These are phyloP conservation scores for Psilocybe azurescens DNA, from an alignment of 768 basidiomycete species.

Conservation along the genomic window DNA sequence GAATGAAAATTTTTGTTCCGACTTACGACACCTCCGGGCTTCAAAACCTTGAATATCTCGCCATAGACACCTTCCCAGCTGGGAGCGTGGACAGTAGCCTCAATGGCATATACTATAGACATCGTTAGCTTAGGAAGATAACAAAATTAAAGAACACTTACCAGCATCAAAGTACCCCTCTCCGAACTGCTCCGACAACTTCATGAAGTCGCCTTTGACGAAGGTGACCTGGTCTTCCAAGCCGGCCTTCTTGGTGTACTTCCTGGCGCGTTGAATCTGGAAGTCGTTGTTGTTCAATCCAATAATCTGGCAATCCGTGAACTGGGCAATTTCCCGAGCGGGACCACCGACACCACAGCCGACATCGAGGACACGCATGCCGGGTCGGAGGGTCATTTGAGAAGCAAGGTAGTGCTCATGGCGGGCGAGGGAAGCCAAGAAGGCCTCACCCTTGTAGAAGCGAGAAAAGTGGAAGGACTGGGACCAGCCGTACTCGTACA, in stretches of 20 bases:
- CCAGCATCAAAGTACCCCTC: slow-evolving; percentile 95
- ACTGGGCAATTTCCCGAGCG: slow-evolving; percentile 92
- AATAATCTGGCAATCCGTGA: slow-evolving; percentile 82
- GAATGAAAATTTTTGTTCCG: slow-evolving; percentile 20
- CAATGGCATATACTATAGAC: slow-evolving; percentile 87
- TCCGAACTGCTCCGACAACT: slow-evolving; percentile 88
- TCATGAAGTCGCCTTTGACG: slow-evolving; percentile 97
- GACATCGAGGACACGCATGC: slow-evolving; percentile 97
- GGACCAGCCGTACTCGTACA: slow-evolving; percentile 95
- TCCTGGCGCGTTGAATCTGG: slow-evolving; percentile 86
- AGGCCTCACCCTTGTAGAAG: slow-evolving; percentile 91
- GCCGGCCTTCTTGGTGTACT: slow-evolving; percentile 79
- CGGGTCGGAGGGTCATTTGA: slow-evolving; percentile 82
- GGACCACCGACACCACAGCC: slow-evolving; percentile 99
- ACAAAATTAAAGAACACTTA: slow-evolving; percentile 37
- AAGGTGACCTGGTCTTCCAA: slow-evolving; percentile 81
- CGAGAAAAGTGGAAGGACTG: slow-evolving; percentile 96
- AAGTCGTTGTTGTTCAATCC: slow-evolving; percentile 97
- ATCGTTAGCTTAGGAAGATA: not conserved
- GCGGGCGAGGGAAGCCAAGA: slow-evolving; percentile 78
- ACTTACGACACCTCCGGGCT: slow-evolving; percentile 92
- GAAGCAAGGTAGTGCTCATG: slow-evolving; percentile 97
- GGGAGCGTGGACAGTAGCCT: slow-evolving; percentile 97
- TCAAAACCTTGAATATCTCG: slow-evolving; percentile 91
- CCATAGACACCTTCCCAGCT: slow-evolving; percentile 95